Evolutionary conservation across 1,284 basidiomycete genomes (phyloP).

Genomic region (Cerrena zonata): DNA sequence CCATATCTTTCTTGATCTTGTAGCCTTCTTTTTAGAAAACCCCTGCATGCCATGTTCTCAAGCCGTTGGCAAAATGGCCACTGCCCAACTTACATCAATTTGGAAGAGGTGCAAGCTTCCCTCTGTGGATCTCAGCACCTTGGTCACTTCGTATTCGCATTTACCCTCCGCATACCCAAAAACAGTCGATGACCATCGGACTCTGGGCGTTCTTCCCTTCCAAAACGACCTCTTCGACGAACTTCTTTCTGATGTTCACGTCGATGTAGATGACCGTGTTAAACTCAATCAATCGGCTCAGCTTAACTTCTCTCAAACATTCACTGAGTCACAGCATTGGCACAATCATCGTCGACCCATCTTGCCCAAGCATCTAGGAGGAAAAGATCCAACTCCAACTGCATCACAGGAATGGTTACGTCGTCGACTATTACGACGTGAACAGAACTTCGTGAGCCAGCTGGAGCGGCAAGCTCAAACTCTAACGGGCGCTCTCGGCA

Average conservation of each 20-base stretch:
- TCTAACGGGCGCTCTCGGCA: slow-evolving; percentile 56
- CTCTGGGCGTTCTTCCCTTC: slow-evolving; percentile 43
- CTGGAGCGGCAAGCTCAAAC: slow-evolving; percentile 57
- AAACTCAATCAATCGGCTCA: slow-evolving; percentile 17
- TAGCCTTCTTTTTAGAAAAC: slow-evolving; percentile 31
- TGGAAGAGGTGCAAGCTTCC: slow-evolving; percentile 20
- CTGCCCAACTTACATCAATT: slow-evolving; percentile 19
- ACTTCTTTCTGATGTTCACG: slow-evolving; percentile 35
- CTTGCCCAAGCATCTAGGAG: slow-evolving; percentile 52
- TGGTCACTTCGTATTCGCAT: slow-evolving; percentile 13
- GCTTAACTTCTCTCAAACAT: slow-evolving; percentile 39
- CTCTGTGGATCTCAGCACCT: slow-evolving; percentile 10
- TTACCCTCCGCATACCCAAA: background rate
- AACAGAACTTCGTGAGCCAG: slow-evolving; percentile 52
- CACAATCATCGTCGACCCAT: slow-evolving; percentile 45
- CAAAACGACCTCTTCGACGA: slow-evolving; percentile 45
- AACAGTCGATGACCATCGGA: background rate
- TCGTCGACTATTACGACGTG: slow-evolving; percentile 32
- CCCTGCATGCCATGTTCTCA: slow-evolving; percentile 16
- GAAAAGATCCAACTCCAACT: slow-evolving; percentile 29
- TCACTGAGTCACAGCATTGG: slow-evolving; percentile 55
- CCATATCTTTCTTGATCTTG: slow-evolving; percentile 40
- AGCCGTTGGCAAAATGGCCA: slow-evolving; percentile 29
- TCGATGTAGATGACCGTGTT: slow-evolving; percentile 23
- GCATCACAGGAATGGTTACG: slow-evolving; percentile 35